Conservation (phyloP, 305 asterid species). For the Andrographis paniculata region DNA sequence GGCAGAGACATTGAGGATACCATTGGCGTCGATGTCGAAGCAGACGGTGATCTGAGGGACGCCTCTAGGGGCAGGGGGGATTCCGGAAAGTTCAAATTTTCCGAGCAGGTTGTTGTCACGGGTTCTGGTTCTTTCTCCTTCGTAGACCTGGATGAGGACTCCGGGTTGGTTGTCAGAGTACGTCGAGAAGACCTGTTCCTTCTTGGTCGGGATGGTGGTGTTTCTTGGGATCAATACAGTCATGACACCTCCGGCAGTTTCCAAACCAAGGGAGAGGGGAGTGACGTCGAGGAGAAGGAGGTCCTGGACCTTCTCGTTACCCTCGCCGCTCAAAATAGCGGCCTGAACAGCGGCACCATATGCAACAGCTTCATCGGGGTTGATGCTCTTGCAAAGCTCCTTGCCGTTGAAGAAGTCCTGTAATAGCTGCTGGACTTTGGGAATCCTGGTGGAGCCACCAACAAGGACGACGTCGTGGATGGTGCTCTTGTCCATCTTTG, state of each 20-base stretch:
- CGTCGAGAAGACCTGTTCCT: conserved; percentile 75
- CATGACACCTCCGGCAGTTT: conserved; percentile 85
- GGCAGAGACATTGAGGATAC: conserved; percentile 76
- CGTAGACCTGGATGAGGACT: conserved; percentile 66
- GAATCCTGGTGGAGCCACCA: conserved; percentile 79
- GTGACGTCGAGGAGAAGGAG: conserved; percentile 71
- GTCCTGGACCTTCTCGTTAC: conserved; percentile 76
- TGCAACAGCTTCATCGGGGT: conserved; percentile 87
- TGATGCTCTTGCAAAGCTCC: conserved; percentile 78
- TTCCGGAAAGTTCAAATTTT: conserved; percentile 84
- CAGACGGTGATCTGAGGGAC: conserved; percentile 80
- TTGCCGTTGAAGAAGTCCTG: conserved; percentile 83
- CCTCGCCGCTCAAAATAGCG: conserved; percentile 77
- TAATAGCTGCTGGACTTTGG: conserved; percentile 68
- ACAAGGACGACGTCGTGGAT: conserved; percentile 76
- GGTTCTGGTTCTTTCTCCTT: conserved; percentile 77
- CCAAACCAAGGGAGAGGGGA: conserved; percentile 77
- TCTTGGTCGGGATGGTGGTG: conserved; percentile 76
- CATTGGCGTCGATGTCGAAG: conserved; percentile 79
- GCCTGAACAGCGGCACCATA: conserved; percentile 94
- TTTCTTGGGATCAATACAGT: conserved; percentile 63
- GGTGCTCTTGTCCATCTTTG: conserved; percentile 77
- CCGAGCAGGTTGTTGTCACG: conserved; percentile 72
- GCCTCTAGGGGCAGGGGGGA: conserved; percentile 84
- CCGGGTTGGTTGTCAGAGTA: conserved; percentile 76